These are phyloP conservation scores for Stramenopiles sp. DNA, from an alignment of 352 stramenopile genomes.

Conservation along the genomic window DNA sequence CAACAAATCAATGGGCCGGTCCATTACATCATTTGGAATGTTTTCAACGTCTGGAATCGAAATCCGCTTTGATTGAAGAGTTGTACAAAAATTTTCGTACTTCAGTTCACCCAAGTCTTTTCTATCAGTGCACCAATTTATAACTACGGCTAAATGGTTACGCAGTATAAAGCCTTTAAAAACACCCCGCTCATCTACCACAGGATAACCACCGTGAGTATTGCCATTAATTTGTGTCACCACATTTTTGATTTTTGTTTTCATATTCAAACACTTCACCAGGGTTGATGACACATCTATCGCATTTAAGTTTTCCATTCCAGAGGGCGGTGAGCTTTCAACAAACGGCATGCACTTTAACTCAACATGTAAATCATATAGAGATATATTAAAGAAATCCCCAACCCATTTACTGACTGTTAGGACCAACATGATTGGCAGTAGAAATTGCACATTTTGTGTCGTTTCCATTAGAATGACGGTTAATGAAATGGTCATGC, in stretches of 20 bases:
- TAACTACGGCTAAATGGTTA: not conserved
- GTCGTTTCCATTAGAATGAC: constrained; percentile 96
- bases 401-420: constrained; percentile 79
- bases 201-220: not conserved
- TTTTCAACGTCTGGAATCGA: not conserved
- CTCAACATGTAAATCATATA: constrained; percentile 98
- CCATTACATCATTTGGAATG: not conserved
- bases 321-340: constrained; percentile 67
- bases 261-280: not conserved
- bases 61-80: not conserved
- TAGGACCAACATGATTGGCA: constrained; percentile 92
- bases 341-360: constrained; percentile 87
- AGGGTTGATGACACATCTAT: not conserved
- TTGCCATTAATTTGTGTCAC: not conserved
- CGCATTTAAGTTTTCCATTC: not conserved
- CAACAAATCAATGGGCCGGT: constrained; percentile 54
- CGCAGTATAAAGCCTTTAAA: not conserved
- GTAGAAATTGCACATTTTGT: constrained; percentile 90
- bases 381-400: constrained; percentile 90
- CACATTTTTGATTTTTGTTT: not conserved
- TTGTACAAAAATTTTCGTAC: not conserved
- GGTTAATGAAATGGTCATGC: constrained; percentile 95
- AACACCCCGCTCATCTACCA: not conserved
- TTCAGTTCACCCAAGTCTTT: not conserved
- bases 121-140: not conserved